Conservation (phyloP, 345 rosid species). For the Hibiscus tridactylites region DNA sequence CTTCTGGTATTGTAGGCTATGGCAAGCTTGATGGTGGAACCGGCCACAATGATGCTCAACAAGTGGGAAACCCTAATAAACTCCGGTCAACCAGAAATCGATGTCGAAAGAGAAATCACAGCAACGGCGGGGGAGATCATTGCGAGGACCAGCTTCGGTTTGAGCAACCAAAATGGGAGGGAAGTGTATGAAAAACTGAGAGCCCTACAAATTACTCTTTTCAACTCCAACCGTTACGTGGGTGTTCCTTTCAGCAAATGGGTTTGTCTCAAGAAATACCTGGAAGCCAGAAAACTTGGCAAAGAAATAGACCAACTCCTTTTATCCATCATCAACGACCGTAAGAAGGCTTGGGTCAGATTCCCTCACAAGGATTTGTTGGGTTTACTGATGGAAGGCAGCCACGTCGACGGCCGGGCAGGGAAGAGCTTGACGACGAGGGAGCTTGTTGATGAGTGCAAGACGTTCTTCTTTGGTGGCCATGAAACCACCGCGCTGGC, state of each 20-base stretch:
- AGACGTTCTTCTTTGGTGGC: slow-evolving; percentile 92
- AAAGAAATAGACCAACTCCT: slow-evolving; percentile 62
- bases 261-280: slow-evolving; percentile 39
- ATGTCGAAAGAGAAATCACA: slow-evolving; percentile 62
- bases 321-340: slow-evolving; percentile 41
- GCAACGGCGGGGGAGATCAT: slow-evolving; percentile 80
- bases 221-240: slow-evolving; percentile 67
- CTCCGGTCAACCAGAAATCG: slow-evolving; percentile 47
- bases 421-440: slow-evolving; percentile 42
- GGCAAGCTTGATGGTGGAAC: slow-evolving; percentile 79
- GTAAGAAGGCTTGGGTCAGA: slow-evolving; percentile 23
- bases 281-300: slow-evolving; percentile 50
- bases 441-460: slow-evolving; percentile 89
- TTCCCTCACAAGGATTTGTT: slow-evolving; percentile 38
- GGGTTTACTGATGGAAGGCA: slow-evolving; percentile 43
- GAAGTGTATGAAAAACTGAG: slow-evolving; percentile 55
- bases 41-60: slow-evolving; percentile 60
- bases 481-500: slow-evolving; percentile 94
- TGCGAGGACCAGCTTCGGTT: slow-evolving; percentile 75
- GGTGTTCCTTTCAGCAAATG: slow-evolving; percentile 70
- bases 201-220: slow-evolving; percentile 60
- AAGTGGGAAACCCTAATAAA: slow-evolving; percentile 45
- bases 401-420: slow-evolving; percentile 20
- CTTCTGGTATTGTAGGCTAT: slow-evolving; percentile 37
- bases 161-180: slow-evolving; percentile 42